These are phyloP conservation scores for Torrubiellomyces zombiae DNA, from an alignment of 2,329 filamentous ascomycete genomes.

Conservation along the genomic window DNA sequence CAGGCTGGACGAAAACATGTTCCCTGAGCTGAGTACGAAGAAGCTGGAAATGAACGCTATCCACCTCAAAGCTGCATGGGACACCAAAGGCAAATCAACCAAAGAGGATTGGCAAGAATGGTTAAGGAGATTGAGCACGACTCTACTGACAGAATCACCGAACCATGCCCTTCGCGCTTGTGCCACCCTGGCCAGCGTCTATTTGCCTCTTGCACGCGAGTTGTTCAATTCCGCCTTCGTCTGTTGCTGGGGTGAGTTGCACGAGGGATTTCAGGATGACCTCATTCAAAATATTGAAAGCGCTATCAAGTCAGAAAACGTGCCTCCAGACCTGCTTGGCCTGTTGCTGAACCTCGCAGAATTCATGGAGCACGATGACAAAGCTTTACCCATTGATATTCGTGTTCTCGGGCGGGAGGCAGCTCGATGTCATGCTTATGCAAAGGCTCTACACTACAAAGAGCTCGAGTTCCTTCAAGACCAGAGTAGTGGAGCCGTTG, in stretches of 20 bases:
- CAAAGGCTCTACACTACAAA: conserved; percentile 97
- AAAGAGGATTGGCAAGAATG: conserved; percentile 99
- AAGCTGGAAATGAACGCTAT: conserved; percentile 96
- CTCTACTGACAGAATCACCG: conserved; percentile 84
- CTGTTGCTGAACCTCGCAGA: conserved; percentile 90
- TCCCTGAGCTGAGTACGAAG: conserved; percentile 74
- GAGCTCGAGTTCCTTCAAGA: conserved; percentile 97
- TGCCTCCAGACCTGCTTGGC: conserved; percentile 88
- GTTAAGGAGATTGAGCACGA: conserved; percentile 92
- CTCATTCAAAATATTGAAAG: conserved; percentile 90
- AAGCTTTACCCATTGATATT: conserved; percentile 94
- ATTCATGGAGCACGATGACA: conserved; percentile 99
- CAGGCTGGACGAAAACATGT: conserved; percentile 61
- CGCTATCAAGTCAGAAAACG: conserved; percentile 86
- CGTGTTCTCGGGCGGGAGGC: conserved; percentile 86
- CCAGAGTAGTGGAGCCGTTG: conserved; percentile 86
- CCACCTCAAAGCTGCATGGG: conserved; percentile 93
- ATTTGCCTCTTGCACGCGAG: conserved; percentile 78
- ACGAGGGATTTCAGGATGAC: conserved; percentile 93
- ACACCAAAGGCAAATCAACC: conserved; percentile 89
- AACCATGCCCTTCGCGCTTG: conserved; percentile 91
- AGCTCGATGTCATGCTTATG: conserved; percentile 91
- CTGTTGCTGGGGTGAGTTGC: conserved; percentile 96
- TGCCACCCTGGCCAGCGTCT: conserved; percentile 76
- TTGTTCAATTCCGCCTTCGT: conserved; percentile 98